These are phyloP conservation scores for Cutaneotrichosporon cutaneum DNA, from an alignment of 1,284 basidiomycete species.

Conservation along the genomic window DNA sequence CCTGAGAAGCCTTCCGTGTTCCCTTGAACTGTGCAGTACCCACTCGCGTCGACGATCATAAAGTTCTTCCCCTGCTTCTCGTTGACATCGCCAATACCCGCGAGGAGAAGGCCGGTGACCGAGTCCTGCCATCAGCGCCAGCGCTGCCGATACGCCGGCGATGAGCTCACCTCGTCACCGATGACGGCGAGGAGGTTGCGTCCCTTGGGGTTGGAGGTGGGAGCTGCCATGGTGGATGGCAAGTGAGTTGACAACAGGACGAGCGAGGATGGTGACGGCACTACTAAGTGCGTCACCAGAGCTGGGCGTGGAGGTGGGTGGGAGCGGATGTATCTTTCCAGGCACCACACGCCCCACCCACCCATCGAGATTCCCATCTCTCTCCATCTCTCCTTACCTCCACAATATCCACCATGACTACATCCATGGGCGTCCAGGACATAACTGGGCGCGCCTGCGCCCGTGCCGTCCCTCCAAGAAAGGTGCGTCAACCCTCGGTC, in stretches of 20 bases:
- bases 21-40: slow-evolving; percentile 38
- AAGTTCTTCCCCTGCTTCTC: slow-evolving; percentile 93
- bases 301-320: not conserved
- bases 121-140: slow-evolving; percentile 66
- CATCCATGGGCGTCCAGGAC: slow-evolving; percentile 13
- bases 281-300: not conserved
- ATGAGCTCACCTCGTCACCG: slow-evolving; percentile 79
- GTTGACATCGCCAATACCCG: slow-evolving; percentile 85
- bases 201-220: slow-evolving; percentile 61
- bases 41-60: slow-evolving; percentile 85
- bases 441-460: slow-evolving; percentile 20
- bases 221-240: slow-evolving; percentile 29
- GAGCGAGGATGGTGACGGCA: not conserved
- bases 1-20: no score
- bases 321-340: slow-evolving; percentile 1
- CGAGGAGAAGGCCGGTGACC: slow-evolving; percentile 86
- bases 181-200: slow-evolving; percentile 77
- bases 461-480: slow-evolving; percentile 21
- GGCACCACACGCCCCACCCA: not conserved
- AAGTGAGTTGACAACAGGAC: not conserved
- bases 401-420: slow-evolving; percentile 2
- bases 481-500: slow-evolving; percentile 4
- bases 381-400: not conserved
- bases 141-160: no score
- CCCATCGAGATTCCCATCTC: not conserved